A percentile compares a stretch with the other conserved stretches of the same genome.
phyloP scores from a whole-genome alignment of 768 basidiomycete genomes.

The Boletales sp. region DNA sequence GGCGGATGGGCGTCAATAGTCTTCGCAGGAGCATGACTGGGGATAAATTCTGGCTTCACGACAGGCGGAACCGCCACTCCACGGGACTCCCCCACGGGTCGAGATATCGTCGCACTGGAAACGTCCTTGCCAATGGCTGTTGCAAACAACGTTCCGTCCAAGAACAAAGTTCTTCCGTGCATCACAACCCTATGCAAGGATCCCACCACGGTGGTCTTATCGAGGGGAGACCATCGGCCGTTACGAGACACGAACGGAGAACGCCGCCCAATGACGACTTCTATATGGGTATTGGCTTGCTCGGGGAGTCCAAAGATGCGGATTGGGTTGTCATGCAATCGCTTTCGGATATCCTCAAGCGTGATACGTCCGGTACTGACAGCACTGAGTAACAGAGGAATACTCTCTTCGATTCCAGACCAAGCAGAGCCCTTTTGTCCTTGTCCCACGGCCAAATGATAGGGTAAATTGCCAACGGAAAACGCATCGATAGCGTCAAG shows the following conservation, averaged over 20 bases:
- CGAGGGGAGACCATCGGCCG: conserved; percentile 81
- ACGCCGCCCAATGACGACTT: conserved; percentile 84
- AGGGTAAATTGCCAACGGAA: conserved; percentile 84
- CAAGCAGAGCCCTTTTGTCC: conserved; percentile 58
- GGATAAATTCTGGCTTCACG: conserved; percentile 25
- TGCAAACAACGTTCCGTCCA: conserved; percentile 75
- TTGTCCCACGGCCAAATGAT: conserved; percentile 62
- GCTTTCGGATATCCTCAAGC: conserved; percentile 75
- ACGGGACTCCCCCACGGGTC: conserved; percentile 31
- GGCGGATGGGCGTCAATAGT: conserved; percentile 22
- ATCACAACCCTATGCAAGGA: conserved; percentile 88
- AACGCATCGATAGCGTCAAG: conserved; percentile 84
- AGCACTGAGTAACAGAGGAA: conserved; percentile 85
- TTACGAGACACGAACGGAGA: conserved; percentile 49
- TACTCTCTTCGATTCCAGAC: conserved; percentile 83
- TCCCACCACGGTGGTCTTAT: conserved; percentile 58
- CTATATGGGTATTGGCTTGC: conserved; percentile 81
- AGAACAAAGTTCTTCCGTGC: conserved; percentile 82
- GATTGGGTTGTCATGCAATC: conserved; percentile 89
- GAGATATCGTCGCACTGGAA: conserved; percentile 55
- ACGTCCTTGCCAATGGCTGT: conserved; percentile 67
- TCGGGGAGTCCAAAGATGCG: conserved; percentile 90
- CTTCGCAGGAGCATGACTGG: conserved; percentile 33
- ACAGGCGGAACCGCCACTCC: conserved; percentile 12
- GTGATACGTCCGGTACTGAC: conserved; percentile 77